Evolutionary conservation across 306 rosid species (phyloP), one percentile per base, ranked within the genome.

Genomic region (Trifolium fragiferum): DNA sequence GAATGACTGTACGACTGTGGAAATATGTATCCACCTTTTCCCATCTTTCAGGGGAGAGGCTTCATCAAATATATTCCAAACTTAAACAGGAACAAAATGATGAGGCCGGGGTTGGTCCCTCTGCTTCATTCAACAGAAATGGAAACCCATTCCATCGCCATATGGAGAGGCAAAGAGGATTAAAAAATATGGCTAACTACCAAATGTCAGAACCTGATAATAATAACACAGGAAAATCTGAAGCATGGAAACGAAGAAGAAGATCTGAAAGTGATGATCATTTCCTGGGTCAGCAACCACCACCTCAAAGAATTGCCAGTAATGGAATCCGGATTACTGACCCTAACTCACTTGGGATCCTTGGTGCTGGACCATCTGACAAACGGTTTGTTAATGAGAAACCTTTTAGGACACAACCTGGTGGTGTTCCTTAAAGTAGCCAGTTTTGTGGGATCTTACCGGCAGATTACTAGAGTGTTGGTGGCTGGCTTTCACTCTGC

Each of bases 351-450:
- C 73, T 89, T 62, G 99, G 99, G 67, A 95, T 95, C 84, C 96
- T 95, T 77, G 99, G 99, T 71, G 99, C 99, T 55, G 96, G 96
- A 47, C 99, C 99, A 10, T 86, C 92, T 13, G 96, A 94, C 61
- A 87, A 84, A 81, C 94, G 88, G 27, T 16, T 84, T 47, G 85
- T 57, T 68, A 81, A 81, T 15, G 97, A 86, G 78, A 89, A 92
- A 79, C 90, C 96, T 40, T 76, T 61, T 60, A 86, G 88, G 89
- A 82, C 72, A 15, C 93, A 92, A 16, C 89, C 90, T 55, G 68
- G 85, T 73, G 94, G 93, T 30, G 68, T 83, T 82, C 90, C 96
- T 72, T 78, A 72, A 66, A 89, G 75, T 86, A 77, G 82, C 75
- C 66, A 67, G 73, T 40, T 84, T 54, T 72, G 25, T 60, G 83